Base-by-base conservation (phyloP, 2,329 filamentous ascomycete species). In the Verticillium albo-atrum region DNA sequence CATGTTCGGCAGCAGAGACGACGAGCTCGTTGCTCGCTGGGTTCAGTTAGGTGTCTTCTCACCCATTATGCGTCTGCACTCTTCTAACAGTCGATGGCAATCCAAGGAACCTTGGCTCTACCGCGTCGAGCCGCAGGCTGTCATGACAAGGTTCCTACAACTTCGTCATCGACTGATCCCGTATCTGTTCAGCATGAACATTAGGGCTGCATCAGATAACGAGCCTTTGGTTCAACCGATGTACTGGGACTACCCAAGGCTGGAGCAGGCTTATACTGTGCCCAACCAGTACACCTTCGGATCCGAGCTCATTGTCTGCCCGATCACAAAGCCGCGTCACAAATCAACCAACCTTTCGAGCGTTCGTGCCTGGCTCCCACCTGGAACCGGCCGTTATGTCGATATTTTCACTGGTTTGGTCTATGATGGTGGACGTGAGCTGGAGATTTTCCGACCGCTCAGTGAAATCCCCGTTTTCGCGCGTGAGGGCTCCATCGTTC, bases 81-180 rank as follows among this genome's bases (percentile, higher is more conserved):
- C 83, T 0, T 77, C 80, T 51, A 80, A 82, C 61, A 85, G 76
- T 50, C 74, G 72, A 2, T 89, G 85, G 79, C 82, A 78, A 34
- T 79, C 79, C 42, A 86, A 87, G 65, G 86, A 88, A 64, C 86
- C 86, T 0, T 89, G 86, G 86, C 72, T 75, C 26, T 85, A 80
- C 65, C 76, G 78, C 3, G 64, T 68, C 1, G 81, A 82, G 54
- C 75, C 75, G 9, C 72, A 73, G 30, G 67, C 71, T 0, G 74
- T 79, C 4, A 82, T 87, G 65, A 74, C 77, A 52, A 66, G 76
- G 1, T 82, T 79, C 55, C 68, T 88, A 50, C 75, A 77, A 4
- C 71, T 87, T 23, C 77, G 86, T 0, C 86, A 89, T 65, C 75
- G 80, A 3, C 71, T 88, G 7, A 74, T 88, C 28, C 85, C 86